Base-by-base conservation (phyloP, 495 filamentous ascomycete species). In the Cercophora sp. region DNA sequence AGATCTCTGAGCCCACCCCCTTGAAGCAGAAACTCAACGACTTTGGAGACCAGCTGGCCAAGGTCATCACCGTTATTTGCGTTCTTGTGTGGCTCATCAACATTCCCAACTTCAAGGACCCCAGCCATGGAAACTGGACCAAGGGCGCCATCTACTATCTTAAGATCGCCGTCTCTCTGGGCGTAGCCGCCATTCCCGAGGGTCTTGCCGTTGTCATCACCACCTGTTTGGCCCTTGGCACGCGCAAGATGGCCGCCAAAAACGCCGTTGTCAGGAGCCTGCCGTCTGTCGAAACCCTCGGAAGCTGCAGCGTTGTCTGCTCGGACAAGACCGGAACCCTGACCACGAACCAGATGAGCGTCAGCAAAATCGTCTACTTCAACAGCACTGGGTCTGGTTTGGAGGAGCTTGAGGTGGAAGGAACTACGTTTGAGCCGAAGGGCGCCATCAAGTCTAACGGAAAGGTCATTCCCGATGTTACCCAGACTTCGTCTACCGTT, bases 291-390 rank as follows among this genome's bases (percentile, higher is more conserved):
- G 94, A 99, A 71, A 99, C 94, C 9, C 75, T 99, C 32, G 94
- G 94, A 62, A 97, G 94, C 79, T 99, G 94, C 78, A 97, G 93
- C 63, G 91, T 99, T 48, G 96, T 99, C 65, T 99, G 94, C 74
- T 99, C 94, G n/a, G 94, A 99, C 74, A 99, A 99, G 77, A 99
- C 94, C 1, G 94, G 94, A 56, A 99, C 94, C 19, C 72, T 99
- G 65, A 99, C 94, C 22, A 99, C 94, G 29, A 99, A 97, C 73
- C 91, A 99, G 71, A 99, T 99, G 94, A 96, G 93, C 63, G 94
- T 96, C 47, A 92, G 83, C 66, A 96, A 91, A 71, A 77, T 96
- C 34, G 87, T 96, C 24, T 88, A 88, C 64, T 73, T 99, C 60
- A 84, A 77, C 58, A 77, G 83, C 52, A 73, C 80, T 45, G 91